Evolutionary conservation across 176 grass and related monocot genomes (phyloP).

Genomic region (Zea luxurians): DNA sequence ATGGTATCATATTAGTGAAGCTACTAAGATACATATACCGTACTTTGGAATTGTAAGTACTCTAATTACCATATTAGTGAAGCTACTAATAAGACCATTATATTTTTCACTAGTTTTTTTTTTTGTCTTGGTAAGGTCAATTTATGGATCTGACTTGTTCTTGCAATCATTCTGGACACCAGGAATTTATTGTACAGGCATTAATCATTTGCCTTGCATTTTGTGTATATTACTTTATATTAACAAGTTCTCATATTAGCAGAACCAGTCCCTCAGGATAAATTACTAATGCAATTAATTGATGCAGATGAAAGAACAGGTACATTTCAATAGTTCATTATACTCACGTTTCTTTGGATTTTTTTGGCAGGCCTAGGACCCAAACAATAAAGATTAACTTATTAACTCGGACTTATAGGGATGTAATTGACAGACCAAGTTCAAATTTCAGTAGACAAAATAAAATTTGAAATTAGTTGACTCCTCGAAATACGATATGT

Average conservation of each 20-base stretch:
- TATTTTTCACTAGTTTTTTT: neutral
- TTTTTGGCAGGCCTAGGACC: too few species aligned
- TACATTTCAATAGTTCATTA: neutral
- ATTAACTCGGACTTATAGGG: too few species aligned
- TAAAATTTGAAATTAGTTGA: too few species aligned
- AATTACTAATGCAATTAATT: neutral
- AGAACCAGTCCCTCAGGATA: neutral
- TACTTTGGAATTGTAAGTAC: neutral
- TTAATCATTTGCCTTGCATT: neutral
- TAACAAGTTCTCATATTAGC: neutral
- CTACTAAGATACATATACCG: neutral
- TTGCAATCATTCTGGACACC: neutral
- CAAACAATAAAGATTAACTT: neutral
- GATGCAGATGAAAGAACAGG: neutral
- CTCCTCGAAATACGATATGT: too few species aligned
- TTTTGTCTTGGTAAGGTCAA: neutral
- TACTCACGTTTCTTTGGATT: neutral
- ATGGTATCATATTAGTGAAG: neutral
- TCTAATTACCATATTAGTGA: neutral
- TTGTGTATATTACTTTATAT: neutral
- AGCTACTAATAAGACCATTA: neutral
- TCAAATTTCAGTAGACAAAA: too few species aligned
- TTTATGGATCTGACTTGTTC: slow-evolving; percentile 1
- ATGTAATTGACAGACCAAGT: too few species aligned
- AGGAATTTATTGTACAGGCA: neutral